phyloP scores from a whole-genome alignment of 1,284 basidiomycete species.

The Pyrrhoderma lamaoense region DNA sequence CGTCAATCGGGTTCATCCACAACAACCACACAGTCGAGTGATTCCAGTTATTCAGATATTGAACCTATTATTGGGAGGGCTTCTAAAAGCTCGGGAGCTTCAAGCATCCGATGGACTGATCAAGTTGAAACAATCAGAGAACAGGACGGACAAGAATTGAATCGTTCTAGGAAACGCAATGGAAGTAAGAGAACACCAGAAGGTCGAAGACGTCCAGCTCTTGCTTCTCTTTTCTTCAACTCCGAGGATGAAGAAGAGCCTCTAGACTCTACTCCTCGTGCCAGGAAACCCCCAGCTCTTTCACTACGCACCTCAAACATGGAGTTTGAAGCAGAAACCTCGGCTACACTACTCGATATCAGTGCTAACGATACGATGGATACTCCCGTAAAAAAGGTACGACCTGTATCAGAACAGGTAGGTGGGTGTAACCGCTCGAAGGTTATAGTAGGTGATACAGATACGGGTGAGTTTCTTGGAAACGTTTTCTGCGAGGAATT shows the following conservation, averaged over 20 bases:
- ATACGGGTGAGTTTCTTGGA: slow-evolving; percentile 32
- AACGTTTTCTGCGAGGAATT: neutral
- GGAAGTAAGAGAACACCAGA: slow-evolving; percentile 25
- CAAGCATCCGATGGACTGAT: slow-evolving; percentile 60
- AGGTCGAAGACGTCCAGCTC: slow-evolving; percentile 37
- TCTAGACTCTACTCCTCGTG: slow-evolving; percentile 21
- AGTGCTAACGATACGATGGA: slow-evolving; percentile 17
- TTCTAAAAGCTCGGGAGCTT: slow-evolving; percentile 23
- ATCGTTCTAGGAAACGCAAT: slow-evolving; percentile 22
- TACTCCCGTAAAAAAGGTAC: slow-evolving; percentile 44
- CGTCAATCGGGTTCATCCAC: slow-evolving; percentile 33
- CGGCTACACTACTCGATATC: slow-evolving; percentile 23
- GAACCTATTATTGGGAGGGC: slow-evolving; percentile 14
- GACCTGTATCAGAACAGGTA: slow-evolving; percentile 63
- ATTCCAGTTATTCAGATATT: slow-evolving; percentile 39
- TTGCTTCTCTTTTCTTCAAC: slow-evolving; percentile 48
- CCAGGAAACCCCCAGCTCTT: slow-evolving; percentile 31
- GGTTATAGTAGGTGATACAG: slow-evolving; percentile 47
- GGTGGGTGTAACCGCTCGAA: slow-evolving; percentile 41
- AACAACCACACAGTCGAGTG: slow-evolving; percentile 45
- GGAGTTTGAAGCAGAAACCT: slow-evolving; percentile 37
- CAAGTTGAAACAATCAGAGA: slow-evolving; percentile 48
- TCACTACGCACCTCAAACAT: slow-evolving; percentile 44
- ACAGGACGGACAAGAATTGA: slow-evolving; percentile 36
- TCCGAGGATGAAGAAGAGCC: slow-evolving; percentile 38